phyloP scores from a whole-genome alignment of 768 basidiomycete species.

The Goffeauzyma gilvescens region DNA sequence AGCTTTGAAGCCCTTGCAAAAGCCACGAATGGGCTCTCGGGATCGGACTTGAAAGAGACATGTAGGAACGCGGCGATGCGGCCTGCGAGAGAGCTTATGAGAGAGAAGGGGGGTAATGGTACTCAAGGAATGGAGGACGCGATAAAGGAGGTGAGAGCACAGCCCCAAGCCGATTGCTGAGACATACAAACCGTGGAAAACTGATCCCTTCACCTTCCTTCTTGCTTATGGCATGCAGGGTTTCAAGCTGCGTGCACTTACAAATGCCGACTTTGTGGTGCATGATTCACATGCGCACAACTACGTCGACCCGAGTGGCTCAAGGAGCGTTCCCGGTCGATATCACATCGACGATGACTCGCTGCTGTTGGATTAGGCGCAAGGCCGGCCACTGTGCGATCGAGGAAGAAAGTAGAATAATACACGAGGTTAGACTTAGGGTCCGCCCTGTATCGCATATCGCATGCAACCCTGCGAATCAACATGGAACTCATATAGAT shows the following conservation, averaged over 20 bases:
- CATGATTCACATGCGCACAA: slow-evolving; percentile 29
- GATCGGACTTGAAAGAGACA: slow-evolving; percentile 77
- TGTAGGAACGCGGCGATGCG: slow-evolving; percentile 88
- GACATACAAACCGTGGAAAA: neutral
- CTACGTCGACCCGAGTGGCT: slow-evolving; percentile 26
- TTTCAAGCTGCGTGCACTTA: slow-evolving; percentile 55
- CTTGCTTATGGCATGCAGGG: too few relatives aligned
- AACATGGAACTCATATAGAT: too few relatives aligned
- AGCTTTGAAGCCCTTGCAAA: slow-evolving; percentile 46
- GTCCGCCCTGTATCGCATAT: too few relatives aligned
- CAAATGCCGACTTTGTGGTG: slow-evolving; percentile 47
- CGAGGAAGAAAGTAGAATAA: too few relatives aligned
- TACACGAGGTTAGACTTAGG: too few relatives aligned
- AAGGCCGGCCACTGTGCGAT: too few relatives aligned
- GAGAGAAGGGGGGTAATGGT: slow-evolving; percentile 24
- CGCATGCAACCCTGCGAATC: too few relatives aligned
- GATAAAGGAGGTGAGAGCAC: slow-evolving; percentile 35
- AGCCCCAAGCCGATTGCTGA: too few relatives aligned
- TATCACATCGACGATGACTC: too few relatives aligned
- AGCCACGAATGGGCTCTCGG: slow-evolving; percentile 56
- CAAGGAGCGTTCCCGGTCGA: slow-evolving; percentile 4
- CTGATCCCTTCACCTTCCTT: neutral
- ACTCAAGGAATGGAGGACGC: slow-evolving; percentile 38
- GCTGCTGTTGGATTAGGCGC: too few relatives aligned
- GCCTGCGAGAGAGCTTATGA: slow-evolving; percentile 38